phyloP scores from a whole-genome alignment of 441 rosid genomes.

The Gossypium schwendimanii region DNA sequence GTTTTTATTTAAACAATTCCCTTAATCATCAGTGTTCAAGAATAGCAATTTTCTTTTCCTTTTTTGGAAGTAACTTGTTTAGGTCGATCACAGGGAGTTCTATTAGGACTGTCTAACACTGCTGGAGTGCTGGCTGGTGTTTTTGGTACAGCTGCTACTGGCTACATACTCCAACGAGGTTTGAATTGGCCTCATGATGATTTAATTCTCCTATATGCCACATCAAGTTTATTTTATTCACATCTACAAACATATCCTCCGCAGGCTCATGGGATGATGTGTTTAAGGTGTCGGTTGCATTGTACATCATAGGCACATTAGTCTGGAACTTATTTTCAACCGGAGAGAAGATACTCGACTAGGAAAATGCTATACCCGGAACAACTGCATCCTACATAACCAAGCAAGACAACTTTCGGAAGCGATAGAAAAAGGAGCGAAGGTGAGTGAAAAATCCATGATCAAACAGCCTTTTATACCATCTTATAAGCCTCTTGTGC shows the following conservation, averaged over 20 bases:
- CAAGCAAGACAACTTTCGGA: background rate
- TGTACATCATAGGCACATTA: slow-evolving; percentile 78
- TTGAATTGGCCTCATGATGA: background rate
- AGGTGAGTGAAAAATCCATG: background rate
- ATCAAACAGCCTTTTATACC: slow-evolving; percentile 9
- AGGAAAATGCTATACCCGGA: slow-evolving; percentile 15
- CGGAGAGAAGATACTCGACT: slow-evolving; percentile 88
- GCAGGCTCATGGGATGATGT: slow-evolving; percentile 97
- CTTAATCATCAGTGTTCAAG: background rate
- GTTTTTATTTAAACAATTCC: background rate
- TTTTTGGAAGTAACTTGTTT: slow-evolving; percentile 14
- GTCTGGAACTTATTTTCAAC: slow-evolving; percentile 95
- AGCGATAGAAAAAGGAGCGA: slow-evolving; percentile 5
- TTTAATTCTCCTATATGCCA: background rate
- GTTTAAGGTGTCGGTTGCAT: slow-evolving; percentile 76
- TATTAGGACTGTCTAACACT: slow-evolving; percentile 88
- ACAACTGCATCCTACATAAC: slow-evolving; percentile 6
- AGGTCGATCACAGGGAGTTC: slow-evolving; percentile 69
- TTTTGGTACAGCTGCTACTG: slow-evolving; percentile 94
- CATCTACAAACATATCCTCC: background rate
- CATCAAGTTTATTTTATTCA: background rate
- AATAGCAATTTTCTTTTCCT: background rate
- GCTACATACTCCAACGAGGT: slow-evolving; percentile 95
- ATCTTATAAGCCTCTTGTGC: slow-evolving; percentile 10
- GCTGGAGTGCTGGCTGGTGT: slow-evolving; percentile 98